Evolutionary conservation across 306 rosid species (phyloP), one percentile per base, ranked within the genome.

Genomic region (Alnus rubra): DNA sequence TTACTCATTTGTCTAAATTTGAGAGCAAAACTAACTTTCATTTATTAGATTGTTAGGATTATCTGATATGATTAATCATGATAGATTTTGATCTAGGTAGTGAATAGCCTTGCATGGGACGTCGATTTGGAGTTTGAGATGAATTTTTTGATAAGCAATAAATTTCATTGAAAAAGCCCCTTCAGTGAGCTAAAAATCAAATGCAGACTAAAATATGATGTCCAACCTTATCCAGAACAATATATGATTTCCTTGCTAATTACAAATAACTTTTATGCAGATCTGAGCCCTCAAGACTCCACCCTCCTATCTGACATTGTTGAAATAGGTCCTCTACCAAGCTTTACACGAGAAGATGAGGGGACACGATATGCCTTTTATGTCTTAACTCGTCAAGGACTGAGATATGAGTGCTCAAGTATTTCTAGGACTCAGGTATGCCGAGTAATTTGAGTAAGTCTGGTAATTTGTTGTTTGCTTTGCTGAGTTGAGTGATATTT

Each of bases 351-450:
- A 75, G 92, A 90, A 55, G 92, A 84, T 56, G 91, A 83, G 79
- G 97, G 87, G 54, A 88, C 74, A 37, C 80, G 79, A 76, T 79
- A 86, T 44, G 91, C 94, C 53, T 92, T 95, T 79, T 88, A 84
- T 82, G 82, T 95, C 68, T 83, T 91, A 75, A 92, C 97, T 62
- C 82, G 73, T 62, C 92, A 91, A 2, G 98, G 97, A 74, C 82
- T 92, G 79, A 84, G 97, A 76, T 91, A 86, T 18, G 98, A 95
- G 76, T 94, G 97, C 74, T 94, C 98, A 12, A 88, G 87, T 85
- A 73, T 67, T 87, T 94, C 97, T 48, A 80, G 86, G 86, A 85
- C 82, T 47, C 92, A 94, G 98, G 98, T 94, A 54, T 77, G 76
- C 63, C 56, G 0, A 35, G 76, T 48, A 68, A 33, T 54, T 23